Base-by-base conservation (phyloP, 2,329 filamentous ascomycete genomes). In the Penicillium palitans region DNA sequence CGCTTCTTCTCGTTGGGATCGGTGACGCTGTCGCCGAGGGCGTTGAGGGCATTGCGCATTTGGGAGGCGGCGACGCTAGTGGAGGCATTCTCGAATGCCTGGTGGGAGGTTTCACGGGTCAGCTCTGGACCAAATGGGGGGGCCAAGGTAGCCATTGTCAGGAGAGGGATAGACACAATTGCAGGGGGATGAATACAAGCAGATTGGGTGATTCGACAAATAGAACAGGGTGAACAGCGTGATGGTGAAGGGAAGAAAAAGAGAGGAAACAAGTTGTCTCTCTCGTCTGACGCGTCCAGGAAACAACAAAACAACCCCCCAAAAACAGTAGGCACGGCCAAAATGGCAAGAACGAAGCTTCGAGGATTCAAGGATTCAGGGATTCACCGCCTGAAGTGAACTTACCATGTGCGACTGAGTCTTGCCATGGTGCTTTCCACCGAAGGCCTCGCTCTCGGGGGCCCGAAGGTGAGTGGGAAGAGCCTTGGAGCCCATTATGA, bases 11-110 rank as follows among this genome's bases (percentile, higher is more conserved):
- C 83, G 33, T 76, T 81, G 57, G 89, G 84, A 75, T 98, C 92
- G 72, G 87, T 85, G 75, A 97, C 93, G 10, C 89, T 90, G 81
- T 99, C 95, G 70, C 90, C 85, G 64, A 99, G 89, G 77, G 89
- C 88, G 77, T 96, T 98, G 76, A 99, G 84, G 62, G 91, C 85
- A 85, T 99, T 99, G 79, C 95, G 91, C 95, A 99, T 99, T 83
- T 99, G 95, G 61, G 93, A 96, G 57, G 95, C 95, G 62, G 95
- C 95, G 66, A 99, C 93, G 71, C 91, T 97, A 74, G 95, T 99
- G 57, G 93, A 97, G 69, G 95, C 96, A 86, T 98, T 98, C 81
- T 99, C 95, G 78, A 99, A 99, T 63, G 95, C 95, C 95, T 98
- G 77, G 15, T 40, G 15, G 24, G 56, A 61, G 27, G 42, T 29